Conservation (phyloP, 768 basidiomycete genomes). For the Serendipita sp. region DNA sequence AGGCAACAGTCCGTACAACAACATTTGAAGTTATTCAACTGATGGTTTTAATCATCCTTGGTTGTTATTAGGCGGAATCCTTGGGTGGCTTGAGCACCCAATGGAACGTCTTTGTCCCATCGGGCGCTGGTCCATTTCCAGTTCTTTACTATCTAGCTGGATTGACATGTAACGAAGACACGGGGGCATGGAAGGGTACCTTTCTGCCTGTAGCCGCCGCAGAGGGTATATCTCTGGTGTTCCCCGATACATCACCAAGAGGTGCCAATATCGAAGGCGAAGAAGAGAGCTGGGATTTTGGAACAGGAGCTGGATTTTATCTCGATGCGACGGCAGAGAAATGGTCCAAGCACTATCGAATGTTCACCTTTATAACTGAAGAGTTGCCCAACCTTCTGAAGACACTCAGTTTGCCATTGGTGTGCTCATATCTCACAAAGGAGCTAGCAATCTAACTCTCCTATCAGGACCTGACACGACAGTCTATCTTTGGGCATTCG, state of each 20-base stretch:
- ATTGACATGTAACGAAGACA: conserved; percentile 83
- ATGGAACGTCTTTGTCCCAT: conserved; percentile 85
- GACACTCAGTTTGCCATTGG: conserved; percentile 59
- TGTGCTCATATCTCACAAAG: conserved; percentile 22
- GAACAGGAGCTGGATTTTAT: conserved; percentile 93
- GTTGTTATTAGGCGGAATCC: conserved; percentile 37
- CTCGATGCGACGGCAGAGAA: conserved; percentile 70
- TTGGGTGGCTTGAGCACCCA: conserved; percentile 53
- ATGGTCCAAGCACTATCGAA: conserved; percentile 65
- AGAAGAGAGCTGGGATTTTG: conserved; percentile 76
- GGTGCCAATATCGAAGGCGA: conserved; percentile 78
- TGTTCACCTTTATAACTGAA: conserved; percentile 67
- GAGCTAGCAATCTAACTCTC: neutral
- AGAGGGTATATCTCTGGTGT: conserved; percentile 77
- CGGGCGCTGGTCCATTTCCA: conserved; percentile 36
- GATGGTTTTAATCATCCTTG: neutral
- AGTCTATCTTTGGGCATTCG: conserved; percentile 88
- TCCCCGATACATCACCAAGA: conserved; percentile 91
- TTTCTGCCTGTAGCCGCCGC: conserved; percentile 72
- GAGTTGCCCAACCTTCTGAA: conserved; percentile 74
- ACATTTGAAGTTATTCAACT: neutral
- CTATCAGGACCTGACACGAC: conserved; percentile 55
- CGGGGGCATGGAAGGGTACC: conserved; percentile 84
- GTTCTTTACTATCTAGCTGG: conserved; percentile 81
- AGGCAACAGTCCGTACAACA: conserved; percentile 14